phyloP scores from a whole-genome alignment of 805 yeast species.

The Saturnispora silvae region DNA sequence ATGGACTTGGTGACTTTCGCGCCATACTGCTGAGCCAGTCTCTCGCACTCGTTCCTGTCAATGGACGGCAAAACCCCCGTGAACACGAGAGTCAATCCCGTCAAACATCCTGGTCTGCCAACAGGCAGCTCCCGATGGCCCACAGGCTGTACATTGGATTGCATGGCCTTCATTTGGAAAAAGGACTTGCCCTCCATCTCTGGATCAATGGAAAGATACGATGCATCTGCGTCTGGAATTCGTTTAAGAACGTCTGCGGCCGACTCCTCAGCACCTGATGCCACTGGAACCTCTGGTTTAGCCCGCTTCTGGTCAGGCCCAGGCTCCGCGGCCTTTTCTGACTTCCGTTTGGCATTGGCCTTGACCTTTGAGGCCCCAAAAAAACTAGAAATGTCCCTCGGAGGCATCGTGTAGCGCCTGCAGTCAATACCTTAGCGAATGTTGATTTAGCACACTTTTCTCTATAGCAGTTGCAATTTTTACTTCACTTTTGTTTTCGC shows the following conservation, averaged over 20 bases:
- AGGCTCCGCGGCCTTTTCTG: background rate
- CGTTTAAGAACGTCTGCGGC: constrained; percentile 48
- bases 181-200: constrained; percentile 40
- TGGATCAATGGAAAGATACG: constrained; percentile 26
- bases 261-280: constrained; percentile 12
- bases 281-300: background rate
- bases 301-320: background rate
- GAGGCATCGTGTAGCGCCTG: constrained; percentile 3
- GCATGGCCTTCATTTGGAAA: constrained; percentile 45
- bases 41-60: constrained; percentile 66
- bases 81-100: constrained; percentile 85
- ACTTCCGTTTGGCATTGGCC: constrained; percentile 6
- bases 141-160: constrained; percentile 23
- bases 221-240: constrained; percentile 66
- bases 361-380: constrained; percentile 22
- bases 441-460: too few species aligned
- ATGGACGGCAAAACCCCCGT: constrained; percentile 81
- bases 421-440: too few species aligned
- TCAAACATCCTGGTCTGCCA: constrained; percentile 76
- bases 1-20: constrained; percentile 84
- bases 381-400: constrained; percentile 11
- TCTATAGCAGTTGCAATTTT: too few species aligned
- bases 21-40: constrained; percentile 74
- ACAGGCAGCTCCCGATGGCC: constrained; percentile 41
- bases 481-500: too few species aligned